Evolutionary conservation across 2,329 filamentous ascomycete species (phyloP).

Genomic region (Nemania sp.): DNA sequence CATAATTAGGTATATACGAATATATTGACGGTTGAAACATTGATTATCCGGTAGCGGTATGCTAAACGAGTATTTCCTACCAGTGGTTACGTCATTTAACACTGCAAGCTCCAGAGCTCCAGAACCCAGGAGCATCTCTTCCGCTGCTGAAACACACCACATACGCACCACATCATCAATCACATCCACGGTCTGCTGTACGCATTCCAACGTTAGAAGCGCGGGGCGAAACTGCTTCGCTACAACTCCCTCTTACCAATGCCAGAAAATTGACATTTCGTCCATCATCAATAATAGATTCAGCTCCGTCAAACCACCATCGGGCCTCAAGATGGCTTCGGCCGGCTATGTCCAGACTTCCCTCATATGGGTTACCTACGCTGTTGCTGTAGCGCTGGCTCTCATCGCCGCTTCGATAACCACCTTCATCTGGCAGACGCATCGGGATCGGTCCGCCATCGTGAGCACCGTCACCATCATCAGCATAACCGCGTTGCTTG

Average conservation of each 20-base stretch:
- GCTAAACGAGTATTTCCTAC: background rate
- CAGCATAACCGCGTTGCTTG: conserved; percentile 83
- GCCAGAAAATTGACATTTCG: background rate
- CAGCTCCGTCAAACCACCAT: background rate
- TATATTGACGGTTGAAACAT: background rate
- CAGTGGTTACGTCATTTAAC: conserved; percentile 18
- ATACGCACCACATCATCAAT: background rate
- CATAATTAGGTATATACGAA: background rate
- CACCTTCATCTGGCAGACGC: conserved; percentile 88
- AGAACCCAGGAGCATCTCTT: background rate
- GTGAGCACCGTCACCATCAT: conserved; percentile 86
- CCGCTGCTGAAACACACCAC: background rate
- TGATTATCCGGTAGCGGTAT: background rate
- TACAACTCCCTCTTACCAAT: conserved; percentile 6
- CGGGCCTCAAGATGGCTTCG: conserved; percentile 34
- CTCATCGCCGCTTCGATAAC: conserved; percentile 80
- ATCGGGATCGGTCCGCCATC: conserved; percentile 79
- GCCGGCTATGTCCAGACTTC: conserved; percentile 77
- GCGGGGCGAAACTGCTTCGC: conserved; percentile 17
- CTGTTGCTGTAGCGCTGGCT: conserved; percentile 76
- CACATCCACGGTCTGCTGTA: conserved; percentile 13
- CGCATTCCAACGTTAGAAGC: conserved; percentile 20
- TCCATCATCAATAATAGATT: background rate
- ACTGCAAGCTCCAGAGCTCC: conserved; percentile 14
- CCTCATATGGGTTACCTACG: conserved; percentile 94